These are phyloP conservation scores for Epichloe gansuensis DNA, from an alignment of 2,329 filamentous ascomycete species.

Conservation along the genomic window DNA sequence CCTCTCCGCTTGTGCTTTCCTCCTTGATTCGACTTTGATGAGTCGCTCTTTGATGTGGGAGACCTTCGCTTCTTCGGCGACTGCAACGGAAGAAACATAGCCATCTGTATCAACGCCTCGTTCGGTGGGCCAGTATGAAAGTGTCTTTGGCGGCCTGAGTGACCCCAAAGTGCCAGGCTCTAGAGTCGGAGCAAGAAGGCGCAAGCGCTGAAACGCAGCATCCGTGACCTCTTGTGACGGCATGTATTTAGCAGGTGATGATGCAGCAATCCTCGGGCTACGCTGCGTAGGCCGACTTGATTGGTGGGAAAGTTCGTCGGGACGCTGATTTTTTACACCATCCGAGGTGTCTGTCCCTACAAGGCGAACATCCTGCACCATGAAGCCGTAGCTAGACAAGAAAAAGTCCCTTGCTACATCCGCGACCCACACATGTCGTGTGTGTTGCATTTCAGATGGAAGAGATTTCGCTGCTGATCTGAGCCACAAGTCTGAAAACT, in stretches of 20 bases:
- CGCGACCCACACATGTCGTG: constrained; percentile 16
- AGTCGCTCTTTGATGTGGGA: constrained; percentile 21
- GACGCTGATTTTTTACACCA: constrained; percentile 5
- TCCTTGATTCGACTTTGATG: constrained; percentile 20
- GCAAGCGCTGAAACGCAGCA: constrained; percentile 21
- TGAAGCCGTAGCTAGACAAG: constrained; percentile 21
- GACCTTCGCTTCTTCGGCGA: constrained; percentile 23
- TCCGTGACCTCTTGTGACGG: constrained; percentile 11
- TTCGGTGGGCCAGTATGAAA: constrained; percentile 27
- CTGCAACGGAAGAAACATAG: constrained; percentile 27
- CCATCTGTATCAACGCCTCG: constrained; percentile 21
- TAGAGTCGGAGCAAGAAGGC: constrained; percentile 21
- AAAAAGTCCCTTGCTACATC: constrained; percentile 23
- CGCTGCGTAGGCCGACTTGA: neutral
- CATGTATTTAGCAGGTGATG: constrained; percentile 5
- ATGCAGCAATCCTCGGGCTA: constrained; percentile 3
- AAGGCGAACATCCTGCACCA: constrained; percentile 21
- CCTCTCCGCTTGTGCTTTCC: constrained; percentile 21
- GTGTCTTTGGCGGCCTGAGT: constrained; percentile 17
- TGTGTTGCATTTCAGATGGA: constrained; percentile 12
- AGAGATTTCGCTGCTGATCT: constrained; percentile 13
- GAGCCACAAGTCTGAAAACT: constrained; percentile 21
- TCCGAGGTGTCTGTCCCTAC: constrained; percentile 13
- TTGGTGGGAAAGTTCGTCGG: constrained; percentile 2
- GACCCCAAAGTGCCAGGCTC: constrained; percentile 13